Percentiles rank a stretch among this genome's conserved stretches.
Evolutionary conservation across 129 eudicot genomes (phyloP).

Genomic region (Smallanthus sonchifolius): DNA sequence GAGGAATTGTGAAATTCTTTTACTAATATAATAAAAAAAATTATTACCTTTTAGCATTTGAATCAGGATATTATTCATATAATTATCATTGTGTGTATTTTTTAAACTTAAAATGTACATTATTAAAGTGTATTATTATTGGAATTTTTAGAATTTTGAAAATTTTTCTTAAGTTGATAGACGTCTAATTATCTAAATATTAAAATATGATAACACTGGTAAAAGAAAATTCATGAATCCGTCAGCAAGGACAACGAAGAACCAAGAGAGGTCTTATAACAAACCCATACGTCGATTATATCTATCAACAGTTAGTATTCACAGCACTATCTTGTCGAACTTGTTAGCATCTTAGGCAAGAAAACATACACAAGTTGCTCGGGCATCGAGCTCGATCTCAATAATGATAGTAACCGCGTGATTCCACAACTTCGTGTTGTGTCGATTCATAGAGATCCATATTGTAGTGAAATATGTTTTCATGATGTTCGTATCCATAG

Average conservation of each 20-base stretch:
- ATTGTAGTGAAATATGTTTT: constrained; percentile 35
- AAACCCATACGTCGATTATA: background rate
- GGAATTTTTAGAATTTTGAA: no score
- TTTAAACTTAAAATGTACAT: no score
- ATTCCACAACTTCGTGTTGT: constrained; percentile 32
- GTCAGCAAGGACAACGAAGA: background rate
- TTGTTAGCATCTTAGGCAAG: constrained; percentile 12
- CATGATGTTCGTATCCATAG: constrained; percentile 38
- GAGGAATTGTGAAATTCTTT: no score
- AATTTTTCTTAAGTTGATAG: no score
- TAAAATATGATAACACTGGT: background rate
- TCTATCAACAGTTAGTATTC: constrained; percentile 23
- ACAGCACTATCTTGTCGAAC: constrained; percentile 16
- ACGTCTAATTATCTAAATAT: background rate
- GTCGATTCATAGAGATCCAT: constrained; percentile 20
- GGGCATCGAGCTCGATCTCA: constrained; percentile 11
- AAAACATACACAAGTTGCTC: constrained; percentile 8
- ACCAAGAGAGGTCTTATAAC: constrained; percentile 3
- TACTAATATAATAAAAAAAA: no score
- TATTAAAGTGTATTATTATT: no score
- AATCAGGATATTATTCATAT: no score
- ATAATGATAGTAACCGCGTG: constrained; percentile 41
- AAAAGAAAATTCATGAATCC: no score
- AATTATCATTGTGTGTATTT: no score
- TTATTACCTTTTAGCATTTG: no score